Base-by-base conservation (phyloP, 441 rosid species). In the Aleurites moluccanus region DNA sequence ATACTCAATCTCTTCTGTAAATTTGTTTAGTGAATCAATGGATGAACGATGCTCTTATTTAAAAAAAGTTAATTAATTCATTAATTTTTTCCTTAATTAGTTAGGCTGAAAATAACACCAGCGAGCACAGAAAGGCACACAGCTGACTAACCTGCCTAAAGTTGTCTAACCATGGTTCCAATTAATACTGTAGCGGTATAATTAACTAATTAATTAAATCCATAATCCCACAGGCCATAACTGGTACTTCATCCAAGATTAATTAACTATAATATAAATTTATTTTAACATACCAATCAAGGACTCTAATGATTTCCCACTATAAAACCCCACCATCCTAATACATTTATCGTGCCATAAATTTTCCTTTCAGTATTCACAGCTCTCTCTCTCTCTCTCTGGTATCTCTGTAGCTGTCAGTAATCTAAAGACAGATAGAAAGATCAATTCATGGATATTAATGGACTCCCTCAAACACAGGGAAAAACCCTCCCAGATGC, bases 401-500 rank as follows among this genome's bases (percentile, higher is more conserved):
- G 60, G 11, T 55, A n/a, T 23, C 60, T 6, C 2, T 21, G 10
- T 6, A 38, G 1, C 9, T 6, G 0, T 6, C 40, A 38, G 40
- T 38, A 38, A 9, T 38, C 1, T 6, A 38, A 38, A 38, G 40
- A 38, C 40, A 38, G 40, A 38, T 9, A 38, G 40, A 38, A 38
- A 55, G 13, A 6, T 13, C 60, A 55, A 55, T 55, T 21, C 47
- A 73, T 73, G 76, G 76, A 69, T 21, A 73, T 4, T 23, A 62
- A 73, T 80, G 70, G 64, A 79, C 86, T 86, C 57, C 89, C 95
- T 63, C 77, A 84, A 72, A 80, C 91, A 15, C 87, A 87, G 45
- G 79, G 82, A 69, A 82, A 83, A 40, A 85, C 80, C 55, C 82
- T 92, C 77, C 73, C 82, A 2, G 98, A 92, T 83, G 94, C 94